These are phyloP conservation scores for Suillus subaureus DNA, from an alignment of 768 basidiomycete genomes.

Conservation along the genomic window DNA sequence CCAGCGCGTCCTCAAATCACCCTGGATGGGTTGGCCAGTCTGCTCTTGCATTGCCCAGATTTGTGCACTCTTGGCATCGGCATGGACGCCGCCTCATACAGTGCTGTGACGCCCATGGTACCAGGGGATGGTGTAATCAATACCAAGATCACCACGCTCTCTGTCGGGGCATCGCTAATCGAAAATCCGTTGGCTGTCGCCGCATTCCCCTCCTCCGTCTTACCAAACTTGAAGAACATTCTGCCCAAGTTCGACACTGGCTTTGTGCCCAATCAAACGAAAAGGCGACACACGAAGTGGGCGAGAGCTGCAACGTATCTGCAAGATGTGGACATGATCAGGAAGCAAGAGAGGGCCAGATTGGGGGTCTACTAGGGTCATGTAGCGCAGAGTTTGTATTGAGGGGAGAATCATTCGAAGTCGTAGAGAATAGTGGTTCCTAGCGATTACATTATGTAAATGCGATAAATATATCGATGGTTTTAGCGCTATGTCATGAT, in stretches of 20 bases:
- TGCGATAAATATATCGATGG: not conserved
- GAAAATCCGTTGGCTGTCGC: not conserved
- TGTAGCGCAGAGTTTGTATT: not conserved
- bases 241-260: not conserved
- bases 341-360: not conserved
- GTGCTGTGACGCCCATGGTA: not conserved
- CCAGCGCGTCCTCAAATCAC: not conserved
- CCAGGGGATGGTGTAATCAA: slow-evolving; percentile 4
- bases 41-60: not conserved
- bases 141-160: slow-evolving; percentile 1
- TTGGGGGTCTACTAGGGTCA: not conserved
- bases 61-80: not conserved
- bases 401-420: not conserved
- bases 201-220: not conserved
- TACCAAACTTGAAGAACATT: not conserved
- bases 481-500: not conserved
- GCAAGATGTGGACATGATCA: not conserved
- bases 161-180: not conserved
- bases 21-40: not conserved
- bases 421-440: not conserved
- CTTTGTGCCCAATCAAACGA: not conserved
- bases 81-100: not conserved
- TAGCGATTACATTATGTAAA: not conserved
- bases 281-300: not conserved
- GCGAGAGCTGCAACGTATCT: not conserved